Percentiles rank a stretch among this genome's conserved stretches.
phyloP scores from a whole-genome alignment of 495 filamentous ascomycete genomes.

The Aspergillus ostianus region DNA sequence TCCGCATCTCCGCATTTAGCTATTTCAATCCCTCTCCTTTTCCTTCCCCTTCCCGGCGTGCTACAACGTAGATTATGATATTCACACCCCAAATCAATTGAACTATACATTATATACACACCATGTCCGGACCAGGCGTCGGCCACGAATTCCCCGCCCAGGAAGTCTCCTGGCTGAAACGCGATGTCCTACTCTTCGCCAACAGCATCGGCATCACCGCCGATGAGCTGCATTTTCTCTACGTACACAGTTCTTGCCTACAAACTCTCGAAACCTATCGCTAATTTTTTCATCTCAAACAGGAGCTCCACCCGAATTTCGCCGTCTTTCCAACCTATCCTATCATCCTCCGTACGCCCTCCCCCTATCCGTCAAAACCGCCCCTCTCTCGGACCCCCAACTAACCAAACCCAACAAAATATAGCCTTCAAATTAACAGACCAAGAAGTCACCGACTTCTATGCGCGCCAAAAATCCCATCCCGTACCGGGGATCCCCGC shows the following conservation, averaged over 20 bases:
- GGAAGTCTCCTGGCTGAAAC: conserved; percentile 79
- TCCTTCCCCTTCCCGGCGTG: no score
- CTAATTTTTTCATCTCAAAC: background rate
- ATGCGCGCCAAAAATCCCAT: conserved; percentile 55
- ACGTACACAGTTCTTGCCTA: conserved; percentile 48
- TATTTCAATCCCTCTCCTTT: background rate
- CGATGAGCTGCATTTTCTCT: conserved; percentile 91
- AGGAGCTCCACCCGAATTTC: conserved; percentile 84
- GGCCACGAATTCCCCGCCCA: conserved; percentile 74
- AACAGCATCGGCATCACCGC: conserved; percentile 79
- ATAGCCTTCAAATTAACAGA: conserved; percentile 76
- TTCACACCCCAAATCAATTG: background rate
- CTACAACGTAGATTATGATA: background rate
- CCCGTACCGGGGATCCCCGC: conserved; percentile 74
- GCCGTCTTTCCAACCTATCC: conserved; percentile 85
- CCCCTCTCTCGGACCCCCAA: background rate
- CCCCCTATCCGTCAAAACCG: background rate
- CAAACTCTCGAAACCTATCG: background rate
- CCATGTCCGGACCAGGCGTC: conserved; percentile 61
- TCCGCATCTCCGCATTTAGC: background rate
- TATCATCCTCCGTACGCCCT: conserved; percentile 67
- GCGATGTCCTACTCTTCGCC: conserved; percentile 83
- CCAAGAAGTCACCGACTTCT: conserved; percentile 84
- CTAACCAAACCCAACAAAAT: background rate
- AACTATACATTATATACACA: background rate